Evolutionary conservation across 148 eudicot species (phyloP), one percentile per base, ranked within the genome.

Genomic region (Selenicereus undatus): DNA sequence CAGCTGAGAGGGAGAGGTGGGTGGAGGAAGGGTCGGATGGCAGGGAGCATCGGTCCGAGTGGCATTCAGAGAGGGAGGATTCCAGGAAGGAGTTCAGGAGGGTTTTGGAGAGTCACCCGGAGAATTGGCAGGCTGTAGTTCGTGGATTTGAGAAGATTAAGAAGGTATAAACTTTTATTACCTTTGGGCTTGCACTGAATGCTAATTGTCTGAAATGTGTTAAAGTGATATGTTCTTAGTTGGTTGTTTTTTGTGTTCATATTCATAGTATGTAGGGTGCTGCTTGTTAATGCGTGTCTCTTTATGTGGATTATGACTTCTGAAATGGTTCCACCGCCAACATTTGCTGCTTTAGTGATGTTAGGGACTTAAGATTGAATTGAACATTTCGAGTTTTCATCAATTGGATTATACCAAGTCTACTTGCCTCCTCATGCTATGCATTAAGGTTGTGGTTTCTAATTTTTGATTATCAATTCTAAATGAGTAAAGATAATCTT

Each of bases 41-140:
- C 27, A 83, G 86, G 60, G 93, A 89, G 71, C 87, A 79, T 70
- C 73, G 86, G 91, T 86, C 95, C 0, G 79, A 83, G 80, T 95
- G 99, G 99, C 99, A 93, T 70, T 84, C 91, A 78, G 90, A 90
- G 73, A 89, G 99, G 86, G 98, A 93, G 8, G 86, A 84, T 20
- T 88, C 86, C 0, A 86, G 97, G 78, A 81, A 27, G 60, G 93
- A 90, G 81, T 86, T 93, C 54, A 71, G 84, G 75, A 90, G 81
- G 82, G 91, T 93, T 83, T 76, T 96, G 77, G 98, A 96, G 45
- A 82, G 93, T 30, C 88, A 84, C 9, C 99, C 99, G 10, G 91
- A 93, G 86, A 89, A 93, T 82, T 96, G 99, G 99, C 99, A 96
- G 85, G 99, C 95, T 1, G 98, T 93, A 60, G 90, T 96, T 74